Base-by-base conservation (phyloP, 768 basidiomycete species). In the Chalciporus sphaerocephalus region DNA sequence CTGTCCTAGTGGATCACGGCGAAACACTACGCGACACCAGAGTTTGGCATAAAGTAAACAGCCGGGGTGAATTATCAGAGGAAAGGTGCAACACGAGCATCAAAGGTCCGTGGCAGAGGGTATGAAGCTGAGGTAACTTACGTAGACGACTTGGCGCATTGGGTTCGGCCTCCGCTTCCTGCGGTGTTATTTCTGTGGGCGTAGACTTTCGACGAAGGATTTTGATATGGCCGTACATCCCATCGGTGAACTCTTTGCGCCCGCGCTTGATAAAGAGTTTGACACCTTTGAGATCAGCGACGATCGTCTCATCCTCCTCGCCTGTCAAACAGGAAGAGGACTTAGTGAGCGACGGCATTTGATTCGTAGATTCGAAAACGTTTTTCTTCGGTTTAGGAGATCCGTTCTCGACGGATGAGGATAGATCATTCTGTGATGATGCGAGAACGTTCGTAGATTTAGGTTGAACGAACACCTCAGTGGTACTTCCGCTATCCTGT, bases 1-100 rank as follows among this genome's bases (percentile, higher is more conserved):
- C 55, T 85, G 79, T 71, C 80, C 79, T 22, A 86, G 62, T 0
- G 82, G 84, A 51, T 85, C 84, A 5, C 84, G 79, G 6, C 83
- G 78, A 65, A 87, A 85, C 12, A 85, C 84, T 84, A 51, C 32
- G 17, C 8, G 35, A 11, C 37, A 22, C 22, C 12, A 20, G 10
- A 17, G 24, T 32, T 46, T 21, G 38, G 16, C 34, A 39, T 18
- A 18, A 50, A 39, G 37, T 23, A 27, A 18, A 32, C 38, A 28
- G 11, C n/a, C 12, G 20, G 37, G 34, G 28, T 20, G 15, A 9
- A 21, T 49, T 36, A 28, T 38, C 37, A 32, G 34, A 42, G 16
- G 37, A 44, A 40, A 32, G 5, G 46, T 28, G 30, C 15, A 48
- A 38, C 33, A 33, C 8, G 23, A 37, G 6, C 40, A 51, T 58